Percentiles rank a stretch among this genome's conserved stretches.
Evolutionary conservation across 2,329 filamentous ascomycete genomes (phyloP).

Genomic region (Botrytis aclada): DNA sequence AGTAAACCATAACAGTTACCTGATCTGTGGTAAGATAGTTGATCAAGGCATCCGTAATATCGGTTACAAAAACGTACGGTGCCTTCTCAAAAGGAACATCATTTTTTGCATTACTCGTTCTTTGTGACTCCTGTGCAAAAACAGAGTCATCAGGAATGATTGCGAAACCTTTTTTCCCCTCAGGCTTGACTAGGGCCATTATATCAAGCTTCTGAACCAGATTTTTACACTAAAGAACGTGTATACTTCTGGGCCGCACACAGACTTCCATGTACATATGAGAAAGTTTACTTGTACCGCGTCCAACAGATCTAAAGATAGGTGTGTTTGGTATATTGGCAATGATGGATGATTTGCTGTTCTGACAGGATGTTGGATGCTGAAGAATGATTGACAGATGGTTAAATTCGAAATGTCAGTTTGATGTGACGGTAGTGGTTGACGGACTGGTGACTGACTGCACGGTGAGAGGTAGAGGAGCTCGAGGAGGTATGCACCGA

Average conservation of each 20-base stretch:
- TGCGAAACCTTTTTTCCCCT: not conserved
- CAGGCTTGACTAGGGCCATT: not conserved
- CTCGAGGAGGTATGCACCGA: not conserved
- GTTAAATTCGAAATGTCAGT: not conserved
- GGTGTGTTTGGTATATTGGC: not conserved
- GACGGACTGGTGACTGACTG: not conserved
- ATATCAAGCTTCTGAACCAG: not conserved
- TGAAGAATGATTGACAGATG: not conserved
- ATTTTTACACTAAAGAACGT: not conserved
- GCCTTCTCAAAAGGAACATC: not conserved
- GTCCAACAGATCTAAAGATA: not conserved
- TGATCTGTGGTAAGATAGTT: not conserved
- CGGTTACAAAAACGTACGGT: not conserved
- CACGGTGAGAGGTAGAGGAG: no score
- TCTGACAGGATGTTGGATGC: not conserved
- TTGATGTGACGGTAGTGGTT: no score
- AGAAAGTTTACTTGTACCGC: not conserved
- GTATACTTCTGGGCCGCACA: not conserved
- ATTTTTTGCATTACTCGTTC: not conserved
- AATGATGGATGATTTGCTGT: not conserved
- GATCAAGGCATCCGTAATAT: constrained; percentile 1
- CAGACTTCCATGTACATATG: not conserved
- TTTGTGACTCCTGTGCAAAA: constrained; percentile 5
- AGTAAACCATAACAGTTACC: not conserved
- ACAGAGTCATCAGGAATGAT: not conserved